phyloP scores from a whole-genome alignment of 164 flowering plant species.

The Amborella trichopoda region DNA sequence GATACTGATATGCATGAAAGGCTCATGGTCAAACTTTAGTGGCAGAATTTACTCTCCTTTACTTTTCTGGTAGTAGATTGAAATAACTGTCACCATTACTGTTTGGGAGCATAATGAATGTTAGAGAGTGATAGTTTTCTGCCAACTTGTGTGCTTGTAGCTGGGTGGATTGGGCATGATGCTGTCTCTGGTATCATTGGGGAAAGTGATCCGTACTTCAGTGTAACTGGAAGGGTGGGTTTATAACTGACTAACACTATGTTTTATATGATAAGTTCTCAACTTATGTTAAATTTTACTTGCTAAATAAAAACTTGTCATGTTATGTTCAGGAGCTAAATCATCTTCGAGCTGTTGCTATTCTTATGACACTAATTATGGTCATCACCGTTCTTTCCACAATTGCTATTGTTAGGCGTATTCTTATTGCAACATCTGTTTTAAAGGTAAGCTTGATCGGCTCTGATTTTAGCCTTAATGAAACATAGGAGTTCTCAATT shows the following conservation, averaged over 20 bases:
- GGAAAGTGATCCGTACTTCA: conserved; percentile 75
- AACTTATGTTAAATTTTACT: background rate
- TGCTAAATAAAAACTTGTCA: background rate
- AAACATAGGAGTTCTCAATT: no score
- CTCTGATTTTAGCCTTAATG: background rate
- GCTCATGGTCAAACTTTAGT: no score
- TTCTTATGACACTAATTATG: conserved; percentile 74
- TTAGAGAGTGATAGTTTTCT: no score
- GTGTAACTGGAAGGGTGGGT: conserved; percentile 69
- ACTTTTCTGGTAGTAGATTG: no score
- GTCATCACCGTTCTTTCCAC: conserved; percentile 65
- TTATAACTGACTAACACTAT: conserved; percentile 3
- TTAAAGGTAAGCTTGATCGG: conserved; percentile 62
- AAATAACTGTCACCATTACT: no score
- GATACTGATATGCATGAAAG: no score
- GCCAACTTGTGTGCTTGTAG: conserved; percentile 23
- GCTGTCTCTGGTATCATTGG: conserved; percentile 85
- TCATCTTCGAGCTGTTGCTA: conserved; percentile 63
- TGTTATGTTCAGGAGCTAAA: conserved; percentile 51
- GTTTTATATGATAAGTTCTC: background rate
- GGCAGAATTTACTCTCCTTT: no score
- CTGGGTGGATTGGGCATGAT: conserved; percentile 96
- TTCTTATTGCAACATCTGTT: conserved; percentile 94
- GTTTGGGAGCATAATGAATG: no score
- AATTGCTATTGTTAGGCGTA: conserved; percentile 80